These are phyloP conservation scores for Prunus salicina DNA, from an alignment of 306 rosid genomes.

Conservation along the genomic window DNA sequence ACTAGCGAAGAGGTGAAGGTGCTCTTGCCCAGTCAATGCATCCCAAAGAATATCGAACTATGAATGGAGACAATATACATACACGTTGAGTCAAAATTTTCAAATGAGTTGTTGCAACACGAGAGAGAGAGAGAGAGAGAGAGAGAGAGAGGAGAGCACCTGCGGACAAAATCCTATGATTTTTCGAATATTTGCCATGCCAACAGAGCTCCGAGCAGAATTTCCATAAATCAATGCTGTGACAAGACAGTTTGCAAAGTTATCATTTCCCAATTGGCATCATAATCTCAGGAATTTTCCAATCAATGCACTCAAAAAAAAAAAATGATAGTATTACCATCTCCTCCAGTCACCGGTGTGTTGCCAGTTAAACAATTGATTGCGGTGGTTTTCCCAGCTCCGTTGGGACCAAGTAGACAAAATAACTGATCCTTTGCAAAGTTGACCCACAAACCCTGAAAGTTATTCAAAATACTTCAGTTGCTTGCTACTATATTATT, in stretches of 20 bases:
- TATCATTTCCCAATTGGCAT: constrained; percentile 1
- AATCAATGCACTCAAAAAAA: not conserved
- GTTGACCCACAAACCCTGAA: constrained; percentile 92
- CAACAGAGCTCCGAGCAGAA: constrained; percentile 62
- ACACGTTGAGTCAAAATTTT: constrained; percentile 7
- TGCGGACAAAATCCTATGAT: constrained; percentile 89
- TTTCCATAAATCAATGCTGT: constrained; percentile 77
- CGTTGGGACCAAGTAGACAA: constrained; percentile 92
- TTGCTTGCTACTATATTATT: not conserved
- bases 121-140: constrained; percentile 15
- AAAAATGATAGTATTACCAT: constrained; percentile 45
- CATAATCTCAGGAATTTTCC: not conserved
- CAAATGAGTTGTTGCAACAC: not conserved
- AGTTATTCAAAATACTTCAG: constrained; percentile 20
- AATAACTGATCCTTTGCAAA: constrained; percentile 76
- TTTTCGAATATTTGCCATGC: constrained; percentile 76
- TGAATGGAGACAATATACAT: constrained; percentile 17
- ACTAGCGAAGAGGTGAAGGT: constrained; percentile 78
- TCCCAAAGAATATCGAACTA: constrained; percentile 96
- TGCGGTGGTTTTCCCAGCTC: constrained; percentile 93
- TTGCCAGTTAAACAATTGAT: constrained; percentile 90
- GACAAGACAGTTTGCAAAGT: constrained; percentile 17
- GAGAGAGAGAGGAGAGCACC: constrained; percentile 43
- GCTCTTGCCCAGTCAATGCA: constrained; percentile 71
- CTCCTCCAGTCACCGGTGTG: constrained; percentile 79